A percentile compares a stretch with the other conserved stretches of the same genome.
These are phyloP conservation scores for Mycena floridula DNA, from an alignment of 768 basidiomycete species.

Conservation along the genomic window DNA sequence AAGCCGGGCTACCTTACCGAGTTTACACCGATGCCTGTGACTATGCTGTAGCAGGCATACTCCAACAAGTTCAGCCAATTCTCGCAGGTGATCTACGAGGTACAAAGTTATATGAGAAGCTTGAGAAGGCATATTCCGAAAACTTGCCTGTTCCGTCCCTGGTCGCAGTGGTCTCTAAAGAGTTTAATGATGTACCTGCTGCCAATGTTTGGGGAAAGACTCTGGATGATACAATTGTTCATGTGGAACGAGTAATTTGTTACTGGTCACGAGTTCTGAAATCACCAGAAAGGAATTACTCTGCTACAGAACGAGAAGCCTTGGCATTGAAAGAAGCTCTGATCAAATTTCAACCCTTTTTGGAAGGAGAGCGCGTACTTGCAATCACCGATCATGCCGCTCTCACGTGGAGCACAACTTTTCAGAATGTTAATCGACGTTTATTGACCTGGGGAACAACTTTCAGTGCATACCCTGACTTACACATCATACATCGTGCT, in stretches of 20 bases:
- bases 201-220: constrained; percentile 1
- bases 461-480: constrained; percentile 17
- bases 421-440: constrained; percentile 12
- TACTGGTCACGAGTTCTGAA: constrained; percentile 19
- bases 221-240: constrained; percentile 13
- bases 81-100: constrained; percentile 5
- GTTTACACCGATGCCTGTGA: constrained; percentile 13
- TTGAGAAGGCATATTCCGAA: constrained; percentile 6
- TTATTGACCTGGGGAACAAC: no score
- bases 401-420: no score
- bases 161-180: constrained; percentile 5
- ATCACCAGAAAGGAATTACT: constrained; percentile 16
- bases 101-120: constrained; percentile 1
- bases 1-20: constrained; percentile 2
- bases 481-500: not conserved
- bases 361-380: constrained; percentile 18
- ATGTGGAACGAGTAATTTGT: constrained; percentile 17
- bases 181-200: constrained; percentile 2
- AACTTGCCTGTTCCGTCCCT: constrained; percentile 8
- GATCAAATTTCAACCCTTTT: no score
- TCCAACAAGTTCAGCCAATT: constrained; percentile 11
- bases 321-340: constrained; percentile 18
- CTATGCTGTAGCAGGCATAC: constrained; percentile 11
- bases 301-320: constrained; percentile 20
- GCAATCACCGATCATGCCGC: no score